phyloP scores from a whole-genome alignment of 169 alveolate species.

The Eimeria praecox region DNA sequence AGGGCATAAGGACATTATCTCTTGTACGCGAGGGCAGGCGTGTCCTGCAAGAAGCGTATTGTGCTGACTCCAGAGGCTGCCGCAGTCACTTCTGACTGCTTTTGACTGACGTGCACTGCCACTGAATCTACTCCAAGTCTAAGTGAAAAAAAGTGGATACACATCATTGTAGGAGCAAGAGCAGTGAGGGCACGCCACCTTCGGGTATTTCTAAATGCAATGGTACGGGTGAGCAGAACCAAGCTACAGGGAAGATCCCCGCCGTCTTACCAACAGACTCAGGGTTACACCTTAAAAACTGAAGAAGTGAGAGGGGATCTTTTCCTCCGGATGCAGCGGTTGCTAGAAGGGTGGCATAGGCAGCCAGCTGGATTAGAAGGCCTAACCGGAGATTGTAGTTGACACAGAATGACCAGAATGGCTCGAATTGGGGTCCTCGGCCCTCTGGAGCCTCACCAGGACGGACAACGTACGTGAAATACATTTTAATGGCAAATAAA shows the following conservation, averaged over 20 bases:
- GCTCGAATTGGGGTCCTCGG: slow-evolving; percentile 95
- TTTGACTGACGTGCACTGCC: background rate
- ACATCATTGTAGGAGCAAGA: background rate
- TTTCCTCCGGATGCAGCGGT: slow-evolving; percentile 90
- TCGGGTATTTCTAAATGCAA: background rate
- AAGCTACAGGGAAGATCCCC: background rate
- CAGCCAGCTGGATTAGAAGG: slow-evolving; percentile 89
- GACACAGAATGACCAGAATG: slow-evolving; percentile 93
- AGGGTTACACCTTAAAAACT: slow-evolving; percentile 91
- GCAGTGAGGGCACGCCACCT: background rate
- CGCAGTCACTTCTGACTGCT: background rate
- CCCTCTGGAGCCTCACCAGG: slow-evolving; percentile 98
- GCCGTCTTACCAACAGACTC: slow-evolving; percentile 88
- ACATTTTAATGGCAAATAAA: slow-evolving; percentile 86
- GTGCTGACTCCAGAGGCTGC: background rate
- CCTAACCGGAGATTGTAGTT: slow-evolving; percentile 94
- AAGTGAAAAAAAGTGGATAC: background rate
- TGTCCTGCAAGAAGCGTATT: background rate
- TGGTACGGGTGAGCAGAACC: background rate
- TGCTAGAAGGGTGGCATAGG: slow-evolving; percentile 86
- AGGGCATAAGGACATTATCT: background rate
- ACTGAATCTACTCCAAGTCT: background rate
- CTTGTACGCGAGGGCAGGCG: background rate
- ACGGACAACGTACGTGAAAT: slow-evolving; percentile 95
- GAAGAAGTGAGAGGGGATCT: slow-evolving; percentile 90